Base-by-base conservation (phyloP, 176 grass and related monocot species). In the Phragmites australis region DNA sequence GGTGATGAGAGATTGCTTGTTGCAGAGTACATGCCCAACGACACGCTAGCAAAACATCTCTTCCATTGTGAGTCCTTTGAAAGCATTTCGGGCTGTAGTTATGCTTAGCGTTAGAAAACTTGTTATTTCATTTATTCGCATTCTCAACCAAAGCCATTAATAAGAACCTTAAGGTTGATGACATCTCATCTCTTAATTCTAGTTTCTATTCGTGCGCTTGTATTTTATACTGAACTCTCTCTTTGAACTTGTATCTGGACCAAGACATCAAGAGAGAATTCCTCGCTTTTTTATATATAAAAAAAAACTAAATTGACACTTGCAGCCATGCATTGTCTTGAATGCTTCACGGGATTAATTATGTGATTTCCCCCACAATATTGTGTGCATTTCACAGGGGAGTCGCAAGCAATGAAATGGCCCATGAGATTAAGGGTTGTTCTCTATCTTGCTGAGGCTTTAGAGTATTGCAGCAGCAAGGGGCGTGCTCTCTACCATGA, bases 391-490 rank as follows among this genome's bases (percentile, higher is more conserved):
- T 79, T 87, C 56, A 29, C 70, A 98, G 96, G 96, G 96, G 92
- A 98, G 76, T 87, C 96, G 2, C 92, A 94, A 84, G 89, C 96
- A 89, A 94, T 98, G 96, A 94, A 92, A 89, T 98, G 92, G 96
- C 84, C 90, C 26, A 98, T 98, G 96, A 87, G 96, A 82, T 48
- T 98, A 89, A 91, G 96, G 81, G 96, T 98, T 57, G 92, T 93
- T 61, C 88, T 93, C n/a, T 91, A 94, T 89, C 79, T 98, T 76
- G 86, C 92, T 22, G 92, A 94, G 84, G 96, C 96, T 76, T 88
- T 98, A 81, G 92, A 98, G 74, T 95, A 93, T 86, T 98, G 96
- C 84, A 93, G 86, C 54, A 89, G 53, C 34, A 93, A 78, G 67
- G 96, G 96, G 17, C 96, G 96, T 41, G 96, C 88, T 81, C 77